These are phyloP conservation scores for Lactarius tabidus DNA, from an alignment of 768 basidiomycete species.

Conservation along the genomic window DNA sequence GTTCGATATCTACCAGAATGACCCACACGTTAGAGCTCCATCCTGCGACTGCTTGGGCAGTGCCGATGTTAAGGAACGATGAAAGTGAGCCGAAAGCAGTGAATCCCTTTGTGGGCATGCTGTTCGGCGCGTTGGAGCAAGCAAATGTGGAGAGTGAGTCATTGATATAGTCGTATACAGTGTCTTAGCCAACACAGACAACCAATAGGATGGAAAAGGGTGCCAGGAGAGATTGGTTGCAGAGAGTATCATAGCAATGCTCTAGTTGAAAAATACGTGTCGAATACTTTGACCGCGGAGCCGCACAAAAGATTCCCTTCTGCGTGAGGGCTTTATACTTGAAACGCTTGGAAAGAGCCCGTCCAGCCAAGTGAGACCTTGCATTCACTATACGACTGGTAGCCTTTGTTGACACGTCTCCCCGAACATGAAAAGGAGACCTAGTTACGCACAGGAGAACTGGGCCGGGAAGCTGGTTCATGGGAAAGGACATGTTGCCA, in stretches of 20 bases:
- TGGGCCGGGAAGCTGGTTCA: too few relatives aligned
- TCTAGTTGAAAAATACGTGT: background rate
- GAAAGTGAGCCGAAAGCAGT: constrained; percentile 34
- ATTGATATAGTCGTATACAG: too few relatives aligned
- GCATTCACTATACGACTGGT: too few relatives aligned
- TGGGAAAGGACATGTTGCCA: too few relatives aligned
- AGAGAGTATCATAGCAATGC: constrained; percentile 31
- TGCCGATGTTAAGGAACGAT: constrained; percentile 33
- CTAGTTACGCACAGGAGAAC: too few relatives aligned
- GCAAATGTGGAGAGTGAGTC: too few relatives aligned
- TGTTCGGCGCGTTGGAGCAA: constrained; percentile 33
- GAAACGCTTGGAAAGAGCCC: background rate
- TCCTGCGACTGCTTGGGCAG: constrained; percentile 31
- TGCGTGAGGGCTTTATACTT: background rate
- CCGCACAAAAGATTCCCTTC: too few relatives aligned
- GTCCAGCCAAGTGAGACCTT: too few relatives aligned
- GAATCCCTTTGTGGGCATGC: constrained; percentile 33
- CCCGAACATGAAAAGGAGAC: too few relatives aligned
- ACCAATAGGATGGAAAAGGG: constrained; percentile 7
- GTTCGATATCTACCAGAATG: constrained; percentile 35
- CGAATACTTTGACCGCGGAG: background rate
- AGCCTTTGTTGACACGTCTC: too few relatives aligned
- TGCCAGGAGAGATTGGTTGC: constrained; percentile 25
- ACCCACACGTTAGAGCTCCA: constrained; percentile 35
- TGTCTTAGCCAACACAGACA: constrained; percentile 29